Percentiles rank a stretch among this genome's conserved stretches.
These are phyloP conservation scores for Mycothermus thermophilus DNA, from an alignment of 495 filamentous ascomycete species.

Conservation along the genomic window DNA sequence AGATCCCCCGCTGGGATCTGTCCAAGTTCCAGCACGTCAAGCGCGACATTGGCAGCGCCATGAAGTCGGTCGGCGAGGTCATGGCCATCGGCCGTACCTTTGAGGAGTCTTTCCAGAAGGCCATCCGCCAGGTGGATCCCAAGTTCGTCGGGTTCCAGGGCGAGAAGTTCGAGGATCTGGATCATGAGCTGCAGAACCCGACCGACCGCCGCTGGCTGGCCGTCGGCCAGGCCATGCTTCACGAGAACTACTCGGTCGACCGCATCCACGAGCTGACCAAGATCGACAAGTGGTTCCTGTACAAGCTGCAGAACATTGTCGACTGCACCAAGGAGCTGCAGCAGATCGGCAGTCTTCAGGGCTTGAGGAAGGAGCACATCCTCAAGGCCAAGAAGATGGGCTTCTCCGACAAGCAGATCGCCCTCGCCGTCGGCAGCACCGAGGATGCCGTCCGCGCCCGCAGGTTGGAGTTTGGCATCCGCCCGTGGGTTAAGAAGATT, in stretches of 20 bases:
- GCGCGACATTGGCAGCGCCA: slow-evolving; percentile 89
- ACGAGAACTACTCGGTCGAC: slow-evolving; percentile 89
- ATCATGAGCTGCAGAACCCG: slow-evolving; percentile 78
- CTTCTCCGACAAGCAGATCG: slow-evolving; percentile 94
- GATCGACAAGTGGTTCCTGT: slow-evolving; percentile 93
- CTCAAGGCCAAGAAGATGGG: slow-evolving; percentile 90
- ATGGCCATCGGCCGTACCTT: slow-evolving; percentile 98
- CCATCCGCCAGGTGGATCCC: slow-evolving; percentile 90
- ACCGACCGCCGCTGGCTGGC: slow-evolving; percentile 93
- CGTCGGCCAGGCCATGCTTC: slow-evolving; percentile 93
- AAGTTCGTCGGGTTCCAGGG: slow-evolving; percentile 88
- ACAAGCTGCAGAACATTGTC: slow-evolving; percentile 95
- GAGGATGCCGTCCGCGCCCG: slow-evolving; percentile 84
- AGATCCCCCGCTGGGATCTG: slow-evolving; percentile 95
- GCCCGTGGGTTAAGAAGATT: slow-evolving; percentile 91
- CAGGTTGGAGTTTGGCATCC: slow-evolving; percentile 73
- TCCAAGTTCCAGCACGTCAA: slow-evolving; percentile 98
- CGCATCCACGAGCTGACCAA: slow-evolving; percentile 84
- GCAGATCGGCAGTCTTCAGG: slow-evolving; percentile 73
- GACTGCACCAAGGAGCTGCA: slow-evolving; percentile 77
- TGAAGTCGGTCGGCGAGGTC: slow-evolving; percentile 97
- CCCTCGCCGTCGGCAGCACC: slow-evolving; percentile 63
- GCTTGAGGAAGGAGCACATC: slow-evolving; percentile 74
- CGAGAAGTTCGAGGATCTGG: slow-evolving; percentile 82
- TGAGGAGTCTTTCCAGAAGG: slow-evolving; percentile 98